Base-by-base conservation (phyloP, 352 stramenopile genomes). In the Phytophthora tubulina region DNA sequence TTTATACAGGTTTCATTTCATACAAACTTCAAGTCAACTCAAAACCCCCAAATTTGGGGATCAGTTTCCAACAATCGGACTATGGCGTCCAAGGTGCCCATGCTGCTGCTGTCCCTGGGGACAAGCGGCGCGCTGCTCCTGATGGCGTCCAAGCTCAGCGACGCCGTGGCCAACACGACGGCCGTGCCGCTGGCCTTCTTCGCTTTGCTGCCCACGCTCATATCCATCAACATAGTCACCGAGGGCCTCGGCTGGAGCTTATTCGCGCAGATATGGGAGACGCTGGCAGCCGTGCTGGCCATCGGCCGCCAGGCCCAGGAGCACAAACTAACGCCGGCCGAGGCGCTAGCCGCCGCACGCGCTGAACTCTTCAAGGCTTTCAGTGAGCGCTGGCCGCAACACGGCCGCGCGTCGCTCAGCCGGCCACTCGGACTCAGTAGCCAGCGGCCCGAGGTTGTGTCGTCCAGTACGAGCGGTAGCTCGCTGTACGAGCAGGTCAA, bases 401-500 rank as follows among this genome's bases (percentile, higher is more conserved):
- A 45, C 7, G 36, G 52, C 38, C 27, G 58, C 9, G 17, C 55
- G 27, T 71, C 67, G 8, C 60, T 75, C 13, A 58, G 67, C 52
- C 63, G 76, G 55, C 38, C 68, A 51, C 63, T 78, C 38, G 62
- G 45, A n/a, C 42, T 67, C n/a, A 81, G 61, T 31, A 77, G 61
- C 9, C 75, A 80, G 6, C 55, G 62, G 21, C 73, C 67, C 21
- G 76, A 84, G 44, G 33, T 85, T 32, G 60, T 84, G 32, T 82
- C 78, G 21, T 75, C 60, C 54, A 74, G 63, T 31, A 81, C 79
- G 15, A 85, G 67, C 36, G 72, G 72, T 63, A 91, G 89, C 54
- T 91, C 84, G 35, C 64, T 93, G 9, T 93, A 93, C 42, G 84
- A 92, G 27, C 82, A 91, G 44, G 82, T 93, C 9, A 78, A 84